Evolutionary conservation across 2,329 filamentous ascomycete genomes (phyloP), one percentile per base, ranked within the genome.

Genomic region (Aspergillus sp.): DNA sequence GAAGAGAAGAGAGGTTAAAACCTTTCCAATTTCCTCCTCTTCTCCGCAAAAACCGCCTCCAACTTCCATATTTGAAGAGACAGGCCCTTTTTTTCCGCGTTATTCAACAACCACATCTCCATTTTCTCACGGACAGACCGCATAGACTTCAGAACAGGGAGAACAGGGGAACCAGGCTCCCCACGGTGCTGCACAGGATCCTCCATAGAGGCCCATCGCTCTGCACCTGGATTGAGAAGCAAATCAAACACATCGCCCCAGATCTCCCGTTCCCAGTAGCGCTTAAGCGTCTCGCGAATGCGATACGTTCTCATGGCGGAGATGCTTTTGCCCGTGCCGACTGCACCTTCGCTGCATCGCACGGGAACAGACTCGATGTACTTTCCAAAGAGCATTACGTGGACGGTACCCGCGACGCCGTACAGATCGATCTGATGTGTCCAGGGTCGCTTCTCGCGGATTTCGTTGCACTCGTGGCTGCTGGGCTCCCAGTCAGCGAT

Each of bases 341-440:
- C 19, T 19, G 30, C 7, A 2, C 50, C 50, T 7, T 51, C 45
- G 39, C 55, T 55, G 9, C 46, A 49, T 1, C 56, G 57, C 1
- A 61, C 56, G 2, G 63, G 73, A 1, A 77, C 64, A 0, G 88
- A 94, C 63, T 95, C 88, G 58, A 98, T 93, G 69, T 97, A 97
- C 61, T 87, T 89, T 7, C 93, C 91, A 63, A 96, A 98, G 3
- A 98, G 78, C 57, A 98, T 78, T 39, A 82, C 85, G 68, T 98
- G 89, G 4, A 97, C 75, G 27, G 88, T 86, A 4, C 88, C 89
- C 0, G 93, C 93, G 0, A 96, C 77, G 8, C 93, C 93, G 66
- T 94, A 88, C 59, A 97, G 94, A 71, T 98, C 93, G 55, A 96
- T 88, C 66, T 98, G 93, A 73, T 89, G 96, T 1, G 91, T 97